Conservation (phyloP, 1,284 basidiomycete species). For the Lignosus rhinocerotis region DNA sequence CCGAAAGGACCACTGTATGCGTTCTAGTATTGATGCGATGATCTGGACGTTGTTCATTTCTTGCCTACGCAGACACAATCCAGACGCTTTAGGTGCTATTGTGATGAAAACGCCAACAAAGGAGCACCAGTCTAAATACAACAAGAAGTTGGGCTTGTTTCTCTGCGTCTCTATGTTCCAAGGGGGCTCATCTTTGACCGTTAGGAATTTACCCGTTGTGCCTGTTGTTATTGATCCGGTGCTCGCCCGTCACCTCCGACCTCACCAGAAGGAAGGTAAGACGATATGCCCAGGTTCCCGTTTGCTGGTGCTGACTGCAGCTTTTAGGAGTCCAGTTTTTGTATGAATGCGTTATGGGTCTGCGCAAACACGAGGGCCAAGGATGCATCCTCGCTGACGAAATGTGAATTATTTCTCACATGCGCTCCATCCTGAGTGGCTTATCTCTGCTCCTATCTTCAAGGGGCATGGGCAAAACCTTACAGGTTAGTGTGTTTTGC, state of each 20-base stretch:
- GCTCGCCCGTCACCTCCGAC: slow-evolving; percentile 75
- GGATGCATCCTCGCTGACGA: slow-evolving; percentile 98
- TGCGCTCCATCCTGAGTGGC: slow-evolving; percentile 19
- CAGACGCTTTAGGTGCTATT: slow-evolving; percentile 73
- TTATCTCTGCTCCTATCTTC: not conserved
- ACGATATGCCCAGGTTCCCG: not conserved
- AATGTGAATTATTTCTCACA: slow-evolving; percentile 62
- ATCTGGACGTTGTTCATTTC: not conserved
- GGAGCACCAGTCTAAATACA: slow-evolving; percentile 66
- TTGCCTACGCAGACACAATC: slow-evolving; percentile 62
- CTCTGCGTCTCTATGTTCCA: not conserved
- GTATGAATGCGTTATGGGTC: slow-evolving; percentile 96
- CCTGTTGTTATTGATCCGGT: slow-evolving; percentile 95
- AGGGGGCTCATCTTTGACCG: not conserved
- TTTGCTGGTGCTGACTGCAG: not conserved
- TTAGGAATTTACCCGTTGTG: slow-evolving; percentile 61
- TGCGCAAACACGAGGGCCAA: slow-evolving; percentile 84
- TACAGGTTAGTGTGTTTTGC: slow-evolving; percentile 52
- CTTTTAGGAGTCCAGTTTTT: slow-evolving; percentile 78
- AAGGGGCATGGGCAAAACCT: slow-evolving; percentile 94
- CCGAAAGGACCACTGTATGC: slow-evolving; percentile 54
- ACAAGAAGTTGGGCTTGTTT: slow-evolving; percentile 63
- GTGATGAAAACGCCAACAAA: slow-evolving; percentile 83
- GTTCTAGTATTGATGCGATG: not conserved
- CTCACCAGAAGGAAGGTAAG: slow-evolving; percentile 89